phyloP scores from a whole-genome alignment of 1,284 basidiomycete genomes.

The Leccinum fallax region DNA sequence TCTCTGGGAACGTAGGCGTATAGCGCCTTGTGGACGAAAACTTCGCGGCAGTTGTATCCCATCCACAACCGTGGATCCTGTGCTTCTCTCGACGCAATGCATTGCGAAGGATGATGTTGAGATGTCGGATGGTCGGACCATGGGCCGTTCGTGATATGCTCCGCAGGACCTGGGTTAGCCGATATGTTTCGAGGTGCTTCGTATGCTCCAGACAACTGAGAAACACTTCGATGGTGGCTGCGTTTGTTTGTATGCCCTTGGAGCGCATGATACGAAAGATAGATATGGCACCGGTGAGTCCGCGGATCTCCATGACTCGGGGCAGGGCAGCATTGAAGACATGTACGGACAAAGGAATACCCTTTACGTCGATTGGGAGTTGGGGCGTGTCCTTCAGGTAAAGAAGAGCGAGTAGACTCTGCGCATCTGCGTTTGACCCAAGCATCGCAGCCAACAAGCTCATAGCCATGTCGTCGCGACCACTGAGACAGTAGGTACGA shows the following conservation, averaged over 20 bases:
- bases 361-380: constrained; percentile 37
- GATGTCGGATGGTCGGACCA: constrained; percentile 49
- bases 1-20: constrained; percentile 16
- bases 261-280: constrained; percentile 58
- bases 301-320: constrained; percentile 48
- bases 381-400: constrained; percentile 21
- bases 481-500: constrained; percentile 53
- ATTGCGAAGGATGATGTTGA: constrained; percentile 51
- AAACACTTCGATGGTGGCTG: constrained; percentile 55
- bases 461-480: constrained; percentile 41
- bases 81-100: constrained; percentile 52
- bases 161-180: constrained; percentile 50
- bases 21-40: constrained; percentile 38
- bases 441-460: constrained; percentile 52
- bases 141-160: constrained; percentile 41
- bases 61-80: constrained; percentile 48
- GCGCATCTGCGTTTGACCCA: constrained; percentile 24
- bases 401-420: constrained; percentile 28
- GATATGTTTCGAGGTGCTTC: constrained; percentile 44
- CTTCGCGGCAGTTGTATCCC: constrained; percentile 47
- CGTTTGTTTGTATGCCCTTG: constrained; percentile 50
- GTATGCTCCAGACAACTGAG: constrained; percentile 49
- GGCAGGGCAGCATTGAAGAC: constrained; percentile 63
- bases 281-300: constrained; percentile 46
- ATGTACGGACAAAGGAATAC: constrained; percentile 45